Evolutionary conservation across 331 rosid species (phyloP), one percentile per base, ranked within the genome.

Genomic region (Malus hybrid): DNA sequence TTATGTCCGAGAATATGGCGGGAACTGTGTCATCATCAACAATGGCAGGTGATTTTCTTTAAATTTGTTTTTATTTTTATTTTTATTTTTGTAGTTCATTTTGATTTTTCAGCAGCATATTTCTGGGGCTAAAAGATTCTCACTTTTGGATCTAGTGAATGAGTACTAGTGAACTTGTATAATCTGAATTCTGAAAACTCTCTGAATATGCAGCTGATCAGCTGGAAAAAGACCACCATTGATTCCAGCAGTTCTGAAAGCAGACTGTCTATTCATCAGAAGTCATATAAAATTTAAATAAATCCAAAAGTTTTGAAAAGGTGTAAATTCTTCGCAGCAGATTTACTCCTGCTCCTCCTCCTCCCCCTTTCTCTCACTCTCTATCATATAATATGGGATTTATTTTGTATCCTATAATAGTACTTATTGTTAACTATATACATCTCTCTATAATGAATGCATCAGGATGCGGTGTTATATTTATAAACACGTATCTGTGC

Each of bases 1-100:
- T 84, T 77, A 78, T 80, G 72, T 18, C 15, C 84, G 83, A 82
- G 82, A 80, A 87, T 89, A 89, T 88, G 88, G 91, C 86, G 84
- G 87, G 81, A 82, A 86, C 78, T 74, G 87, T 88, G 67, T 79
- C 88, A 86, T 18, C 22, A 54, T 77, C 83, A 76, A 80, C 81
- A 71, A 72, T 79, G 65, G 48, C 87, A 93, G 95, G 85, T 86
- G 74, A 81, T 80, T 63, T 19, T 13, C 71, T 29, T 68, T 77
- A 10, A 55, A 12, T 2, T 4, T 22, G 69, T 32, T 3, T 20
- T 11, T 33, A 22, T 36, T 19, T 20, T 11, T 33, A 22, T 36
- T 19, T 2, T 28, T 28, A 56, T 62, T 73, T 63, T 76, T 46
- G 27, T 19, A 15, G 3, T 54, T 16, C 48, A 18, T 18, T 54